Conservation (phyloP, 768 basidiomycete genomes). For the Kwoniella sp. region DNA sequence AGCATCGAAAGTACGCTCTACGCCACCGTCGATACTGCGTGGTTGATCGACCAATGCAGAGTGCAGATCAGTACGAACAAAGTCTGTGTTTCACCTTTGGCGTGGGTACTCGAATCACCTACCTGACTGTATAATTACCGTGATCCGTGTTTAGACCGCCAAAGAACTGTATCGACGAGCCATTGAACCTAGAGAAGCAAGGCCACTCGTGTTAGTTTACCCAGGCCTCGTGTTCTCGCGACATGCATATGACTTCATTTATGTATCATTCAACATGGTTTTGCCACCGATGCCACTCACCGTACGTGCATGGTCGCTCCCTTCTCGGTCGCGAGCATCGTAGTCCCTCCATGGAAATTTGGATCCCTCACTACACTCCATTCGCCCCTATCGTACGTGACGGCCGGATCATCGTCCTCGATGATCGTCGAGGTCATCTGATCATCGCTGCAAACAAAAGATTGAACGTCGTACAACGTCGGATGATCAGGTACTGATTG, state of each 20-base stretch:
- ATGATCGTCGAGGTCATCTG: slow-evolving; percentile 20
- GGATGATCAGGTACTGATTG: no score
- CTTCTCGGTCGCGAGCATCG: neutral
- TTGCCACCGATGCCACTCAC: no score
- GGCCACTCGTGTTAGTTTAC: no score
- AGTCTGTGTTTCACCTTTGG: no score
- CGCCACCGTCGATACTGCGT: slow-evolving; percentile 21
- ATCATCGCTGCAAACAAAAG: neutral
- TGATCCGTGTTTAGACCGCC: slow-evolving; percentile 31
- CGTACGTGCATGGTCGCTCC: neutral
- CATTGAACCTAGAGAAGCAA: slow-evolving; percentile 25
- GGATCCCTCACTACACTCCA: neutral
- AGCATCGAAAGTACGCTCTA: slow-evolving; percentile 8
- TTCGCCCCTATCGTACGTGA: slow-evolving; percentile 16
- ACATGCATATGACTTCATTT: no score
- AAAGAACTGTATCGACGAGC: slow-evolving; percentile 25
- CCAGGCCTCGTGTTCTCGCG: no score
- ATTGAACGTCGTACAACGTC: no score
- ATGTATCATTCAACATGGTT: no score
- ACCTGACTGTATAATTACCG: slow-evolving; percentile 32
- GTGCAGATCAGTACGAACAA: neutral
- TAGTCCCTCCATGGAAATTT: neutral
- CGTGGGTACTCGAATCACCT: neutral
- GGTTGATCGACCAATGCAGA: neutral
- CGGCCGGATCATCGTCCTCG: slow-evolving; percentile 30